Conservation (phyloP, 768 basidiomycete genomes). For the Calocybe indica region DNA sequence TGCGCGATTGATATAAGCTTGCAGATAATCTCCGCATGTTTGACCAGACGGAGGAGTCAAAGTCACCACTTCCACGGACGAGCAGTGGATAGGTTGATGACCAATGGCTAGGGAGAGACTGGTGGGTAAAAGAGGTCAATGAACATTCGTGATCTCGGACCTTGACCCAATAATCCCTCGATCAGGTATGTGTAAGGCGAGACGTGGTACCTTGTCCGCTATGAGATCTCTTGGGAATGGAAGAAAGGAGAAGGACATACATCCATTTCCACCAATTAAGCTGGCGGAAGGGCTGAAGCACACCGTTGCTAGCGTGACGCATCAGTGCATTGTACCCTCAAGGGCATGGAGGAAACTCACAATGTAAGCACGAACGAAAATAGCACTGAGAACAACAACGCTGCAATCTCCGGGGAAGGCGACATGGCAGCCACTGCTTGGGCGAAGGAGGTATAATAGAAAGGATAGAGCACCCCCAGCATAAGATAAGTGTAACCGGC, state of each 20-base stretch:
- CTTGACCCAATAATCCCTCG: constrained; percentile 43
- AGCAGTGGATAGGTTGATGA: constrained; percentile 44
- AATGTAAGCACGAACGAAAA: constrained; percentile 66
- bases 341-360: constrained; percentile 23
- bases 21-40: constrained; percentile 49
- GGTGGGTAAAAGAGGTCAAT: constrained; percentile 23
- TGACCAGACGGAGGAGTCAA: constrained; percentile 54
- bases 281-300: constrained; percentile 55
- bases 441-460: constrained; percentile 61
- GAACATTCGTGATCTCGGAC: constrained; percentile 18
- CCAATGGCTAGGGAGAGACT: constrained; percentile 42
- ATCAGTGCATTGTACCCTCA: too few species aligned
- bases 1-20: constrained; percentile 37
- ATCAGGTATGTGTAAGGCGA: constrained; percentile 50
- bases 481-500: constrained; percentile 57
- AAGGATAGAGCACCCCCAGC: constrained; percentile 48
- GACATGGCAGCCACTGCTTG: constrained; percentile 57
- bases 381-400: constrained; percentile 48
- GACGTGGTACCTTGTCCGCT: constrained; percentile 23
- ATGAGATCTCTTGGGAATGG: not conserved
- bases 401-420: constrained; percentile 54
- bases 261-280: constrained; percentile 74
- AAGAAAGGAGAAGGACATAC: constrained; percentile 26
- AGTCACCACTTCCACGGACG: constrained; percentile 52
- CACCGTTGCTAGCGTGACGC: constrained; percentile 43